These are phyloP conservation scores for Catharanthus roseus DNA, from an alignment of 257 asterid species.

Conservation along the genomic window DNA sequence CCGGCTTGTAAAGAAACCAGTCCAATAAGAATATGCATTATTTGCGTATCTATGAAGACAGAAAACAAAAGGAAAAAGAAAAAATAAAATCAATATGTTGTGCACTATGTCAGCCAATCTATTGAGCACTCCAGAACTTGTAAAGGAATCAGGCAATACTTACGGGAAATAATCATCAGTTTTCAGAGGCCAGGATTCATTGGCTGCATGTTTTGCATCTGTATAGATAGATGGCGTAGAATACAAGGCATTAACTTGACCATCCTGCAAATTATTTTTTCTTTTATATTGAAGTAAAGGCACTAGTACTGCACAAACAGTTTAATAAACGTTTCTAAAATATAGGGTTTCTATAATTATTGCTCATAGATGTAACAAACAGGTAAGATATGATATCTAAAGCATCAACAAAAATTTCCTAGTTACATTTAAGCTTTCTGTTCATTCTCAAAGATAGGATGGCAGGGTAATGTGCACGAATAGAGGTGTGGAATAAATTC, in stretches of 20 bases:
- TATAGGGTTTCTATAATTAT: neutral
- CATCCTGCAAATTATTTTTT: slow-evolving; percentile 47
- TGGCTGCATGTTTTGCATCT: slow-evolving; percentile 64
- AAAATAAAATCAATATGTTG: slow-evolving; percentile 2
- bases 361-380: neutral
- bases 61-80: no score
- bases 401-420: neutral
- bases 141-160: slow-evolving; percentile 22
- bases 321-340: neutral
- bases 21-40: slow-evolving; percentile 60
- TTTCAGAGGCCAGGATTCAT: slow-evolving; percentile 69
- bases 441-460: neutral
- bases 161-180: slow-evolving; percentile 87
- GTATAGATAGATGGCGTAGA: slow-evolving; percentile 82
- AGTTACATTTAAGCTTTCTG: no score
- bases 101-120: slow-evolving; percentile 6
- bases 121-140: neutral
- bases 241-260: slow-evolving; percentile 75
- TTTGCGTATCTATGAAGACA: slow-evolving; percentile 58
- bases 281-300: neutral
- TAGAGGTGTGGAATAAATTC: neutral
- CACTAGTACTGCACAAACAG: neutral
- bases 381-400: neutral
- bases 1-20: slow-evolving; percentile 83
- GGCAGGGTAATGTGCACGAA: neutral